Evolutionary conservation across 1,284 basidiomycete species (phyloP).

Genomic region (Trametes hirsuta): DNA sequence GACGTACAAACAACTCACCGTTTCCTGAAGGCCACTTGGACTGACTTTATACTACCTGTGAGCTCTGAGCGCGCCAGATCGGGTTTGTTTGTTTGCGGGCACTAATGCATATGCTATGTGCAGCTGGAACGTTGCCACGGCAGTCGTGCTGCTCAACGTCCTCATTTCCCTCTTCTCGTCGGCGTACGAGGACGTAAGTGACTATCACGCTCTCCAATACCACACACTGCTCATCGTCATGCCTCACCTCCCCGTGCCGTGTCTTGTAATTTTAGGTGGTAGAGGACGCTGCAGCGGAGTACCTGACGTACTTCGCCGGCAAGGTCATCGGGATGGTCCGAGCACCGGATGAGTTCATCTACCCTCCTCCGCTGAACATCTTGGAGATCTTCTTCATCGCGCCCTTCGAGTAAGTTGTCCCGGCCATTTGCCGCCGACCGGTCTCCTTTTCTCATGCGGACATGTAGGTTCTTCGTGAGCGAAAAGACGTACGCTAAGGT

Average conservation of each 20-base stretch:
- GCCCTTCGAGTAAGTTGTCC: conserved; percentile 75
- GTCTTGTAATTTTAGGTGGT: conserved; percentile 45
- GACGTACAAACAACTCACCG: neutral
- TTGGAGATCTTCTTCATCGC: conserved; percentile 82
- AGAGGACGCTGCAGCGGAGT: conserved; percentile 74
- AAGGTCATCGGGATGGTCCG: conserved; percentile 85
- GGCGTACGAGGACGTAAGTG: conserved; percentile 84
- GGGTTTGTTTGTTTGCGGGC: neutral
- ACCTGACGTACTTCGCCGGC: conserved; percentile 85
- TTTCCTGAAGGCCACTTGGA: conserved; percentile 59
- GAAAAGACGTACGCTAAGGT: conserved; percentile 61
- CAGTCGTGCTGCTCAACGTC: conserved; percentile 91
- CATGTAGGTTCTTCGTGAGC: conserved; percentile 51
- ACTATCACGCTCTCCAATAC: neutral
- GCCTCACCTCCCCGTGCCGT: neutral
- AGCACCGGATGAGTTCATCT: conserved; percentile 79
- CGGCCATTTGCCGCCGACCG: neutral
- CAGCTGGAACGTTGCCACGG: conserved; percentile 86
- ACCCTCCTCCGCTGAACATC: conserved; percentile 84
- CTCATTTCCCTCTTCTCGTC: conserved; percentile 94
- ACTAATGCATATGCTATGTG: neutral
- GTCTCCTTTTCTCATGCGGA: neutral
- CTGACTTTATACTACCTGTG: conserved; percentile 83
- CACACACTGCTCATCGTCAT: neutral
- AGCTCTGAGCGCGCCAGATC: conserved; percentile 29